Conservation (phyloP, 1,284 basidiomycete genomes). For the Boletus sp. region DNA sequence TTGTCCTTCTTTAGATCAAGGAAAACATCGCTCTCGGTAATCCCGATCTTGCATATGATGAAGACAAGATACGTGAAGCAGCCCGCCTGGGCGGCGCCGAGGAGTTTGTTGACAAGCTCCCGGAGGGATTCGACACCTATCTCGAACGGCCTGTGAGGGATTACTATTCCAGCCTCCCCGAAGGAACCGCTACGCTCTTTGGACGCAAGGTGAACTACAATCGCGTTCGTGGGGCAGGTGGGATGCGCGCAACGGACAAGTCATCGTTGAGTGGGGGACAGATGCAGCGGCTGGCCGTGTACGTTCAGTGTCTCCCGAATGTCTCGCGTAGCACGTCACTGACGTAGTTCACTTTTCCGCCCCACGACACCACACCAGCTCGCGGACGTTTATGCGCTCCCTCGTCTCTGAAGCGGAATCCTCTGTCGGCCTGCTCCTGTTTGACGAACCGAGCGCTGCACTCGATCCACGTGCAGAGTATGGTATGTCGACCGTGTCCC, state of each 20-base stretch:
- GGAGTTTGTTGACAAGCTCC: slow-evolving; percentile 61
- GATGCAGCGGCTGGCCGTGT: slow-evolving; percentile 79
- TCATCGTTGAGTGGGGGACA: slow-evolving; percentile 72
- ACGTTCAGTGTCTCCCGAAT: too few species aligned
- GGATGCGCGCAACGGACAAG: slow-evolving; percentile 43
- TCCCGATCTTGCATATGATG: slow-evolving; percentile 54
- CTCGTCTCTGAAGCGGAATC: slow-evolving; percentile 51
- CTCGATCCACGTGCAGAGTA: slow-evolving; percentile 77
- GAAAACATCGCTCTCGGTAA: slow-evolving; percentile 79
- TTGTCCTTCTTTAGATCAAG: slow-evolving; percentile 57
- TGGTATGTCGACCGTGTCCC: slow-evolving; percentile 18
- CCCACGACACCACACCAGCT: slow-evolving; percentile 44
- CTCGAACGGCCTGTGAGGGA: slow-evolving; percentile 72
- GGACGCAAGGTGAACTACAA: slow-evolving; percentile 61
- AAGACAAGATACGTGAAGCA: slow-evolving; percentile 62
- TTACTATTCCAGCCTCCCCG: slow-evolving; percentile 64
- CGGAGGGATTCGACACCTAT: slow-evolving; percentile 71
- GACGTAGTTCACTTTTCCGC: too few species aligned
- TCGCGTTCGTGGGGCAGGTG: slow-evolving; percentile 48
- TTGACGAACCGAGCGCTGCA: slow-evolving; percentile 79
- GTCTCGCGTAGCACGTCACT: neutral
- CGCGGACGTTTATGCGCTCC: slow-evolving; percentile 81
- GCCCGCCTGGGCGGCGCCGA: slow-evolving; percentile 70
- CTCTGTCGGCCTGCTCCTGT: slow-evolving; percentile 68
- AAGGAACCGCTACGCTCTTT: slow-evolving; percentile 65